These are phyloP conservation scores for Abelmoschus esculentus DNA, from an alignment of 345 rosid genomes.

Conservation along the genomic window DNA sequence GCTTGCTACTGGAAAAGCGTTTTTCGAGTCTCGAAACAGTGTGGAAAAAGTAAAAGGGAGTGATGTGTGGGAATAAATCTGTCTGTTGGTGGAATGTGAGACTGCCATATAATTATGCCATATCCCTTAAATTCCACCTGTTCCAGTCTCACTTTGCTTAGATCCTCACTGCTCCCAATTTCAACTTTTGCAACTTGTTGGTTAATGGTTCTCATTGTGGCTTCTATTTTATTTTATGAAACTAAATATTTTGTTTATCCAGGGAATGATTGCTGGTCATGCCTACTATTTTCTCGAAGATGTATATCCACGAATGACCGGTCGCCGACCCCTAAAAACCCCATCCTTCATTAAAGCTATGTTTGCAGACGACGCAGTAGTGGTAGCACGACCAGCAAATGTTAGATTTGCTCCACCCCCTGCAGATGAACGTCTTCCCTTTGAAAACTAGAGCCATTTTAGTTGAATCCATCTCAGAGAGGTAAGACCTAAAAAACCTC, in stretches of 20 bases:
- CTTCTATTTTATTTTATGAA: neutral
- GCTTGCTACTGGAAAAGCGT: too few species aligned
- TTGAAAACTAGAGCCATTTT: too few species aligned
- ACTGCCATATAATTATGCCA: too few species aligned
- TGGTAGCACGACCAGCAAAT: conserved; percentile 66
- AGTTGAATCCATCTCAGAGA: too few species aligned
- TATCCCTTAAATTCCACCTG: too few species aligned
- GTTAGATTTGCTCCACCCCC: conserved; percentile 84
- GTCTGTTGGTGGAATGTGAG: too few species aligned
- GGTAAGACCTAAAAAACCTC: too few species aligned
- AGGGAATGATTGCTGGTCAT: conserved; percentile 98
- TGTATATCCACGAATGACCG: conserved; percentile 78
- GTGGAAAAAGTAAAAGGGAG: too few species aligned
- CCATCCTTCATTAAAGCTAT: conserved; percentile 18
- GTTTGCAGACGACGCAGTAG: conserved; percentile 76
- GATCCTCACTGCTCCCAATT: neutral
- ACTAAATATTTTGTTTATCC: conserved; percentile 19
- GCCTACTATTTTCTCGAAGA: conserved; percentile 91
- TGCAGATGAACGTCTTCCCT: conserved; percentile 30
- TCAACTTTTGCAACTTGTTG: neutral
- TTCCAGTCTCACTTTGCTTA: neutral
- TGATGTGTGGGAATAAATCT: too few species aligned
- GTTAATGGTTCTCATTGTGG: neutral
- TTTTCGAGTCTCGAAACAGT: too few species aligned
- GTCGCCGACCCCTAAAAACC: conserved; percentile 26